These are phyloP conservation scores for Phenoliferia sp. DNA, from an alignment of 1,284 basidiomycete genomes.

Conservation along the genomic window DNA sequence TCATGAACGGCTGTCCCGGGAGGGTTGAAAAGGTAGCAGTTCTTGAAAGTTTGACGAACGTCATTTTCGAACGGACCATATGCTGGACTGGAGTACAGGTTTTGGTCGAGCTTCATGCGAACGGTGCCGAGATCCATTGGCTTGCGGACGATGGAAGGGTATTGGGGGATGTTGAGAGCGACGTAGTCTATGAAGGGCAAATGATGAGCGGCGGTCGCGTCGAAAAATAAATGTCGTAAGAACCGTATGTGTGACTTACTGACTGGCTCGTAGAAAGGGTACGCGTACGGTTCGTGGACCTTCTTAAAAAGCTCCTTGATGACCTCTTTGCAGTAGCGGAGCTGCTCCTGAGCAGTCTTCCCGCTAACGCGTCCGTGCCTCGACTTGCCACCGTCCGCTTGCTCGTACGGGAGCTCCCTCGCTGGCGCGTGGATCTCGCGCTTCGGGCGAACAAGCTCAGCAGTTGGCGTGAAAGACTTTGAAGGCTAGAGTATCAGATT, in stretches of 20 bases:
- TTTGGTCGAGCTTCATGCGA: constrained; percentile 69
- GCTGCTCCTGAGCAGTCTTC: constrained; percentile 72
- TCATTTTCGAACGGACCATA: constrained; percentile 85
- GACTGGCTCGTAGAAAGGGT: constrained; percentile 89
- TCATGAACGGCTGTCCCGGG: constrained; percentile 77
- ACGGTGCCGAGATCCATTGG: constrained; percentile 94
- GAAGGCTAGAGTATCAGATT: constrained; percentile 50
- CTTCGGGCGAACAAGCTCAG: too few relatives aligned
- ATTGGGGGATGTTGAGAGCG: constrained; percentile 75
- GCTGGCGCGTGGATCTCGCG: constrained; percentile 95
- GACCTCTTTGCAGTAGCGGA: constrained; percentile 74
- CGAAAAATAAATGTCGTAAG: constrained; percentile 4
- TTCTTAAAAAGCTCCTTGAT: constrained; percentile 74
- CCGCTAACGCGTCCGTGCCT: constrained; percentile 10
- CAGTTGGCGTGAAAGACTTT: constrained; percentile 69
- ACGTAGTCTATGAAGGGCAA: constrained; percentile 57
- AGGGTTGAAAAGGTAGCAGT: constrained; percentile 91
- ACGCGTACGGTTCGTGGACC: constrained; percentile 66
- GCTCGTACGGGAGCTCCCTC: constrained; percentile 72
- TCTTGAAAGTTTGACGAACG: constrained; percentile 88
- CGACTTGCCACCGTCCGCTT: constrained; percentile 1
- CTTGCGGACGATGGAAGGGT: constrained; percentile 81
- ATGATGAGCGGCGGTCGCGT: background rate
- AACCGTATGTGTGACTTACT: constrained; percentile 53
- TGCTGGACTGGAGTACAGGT: constrained; percentile 68